Base-by-base conservation (phyloP, 139 green algal genomes). In the Closterium sp. region DNA sequence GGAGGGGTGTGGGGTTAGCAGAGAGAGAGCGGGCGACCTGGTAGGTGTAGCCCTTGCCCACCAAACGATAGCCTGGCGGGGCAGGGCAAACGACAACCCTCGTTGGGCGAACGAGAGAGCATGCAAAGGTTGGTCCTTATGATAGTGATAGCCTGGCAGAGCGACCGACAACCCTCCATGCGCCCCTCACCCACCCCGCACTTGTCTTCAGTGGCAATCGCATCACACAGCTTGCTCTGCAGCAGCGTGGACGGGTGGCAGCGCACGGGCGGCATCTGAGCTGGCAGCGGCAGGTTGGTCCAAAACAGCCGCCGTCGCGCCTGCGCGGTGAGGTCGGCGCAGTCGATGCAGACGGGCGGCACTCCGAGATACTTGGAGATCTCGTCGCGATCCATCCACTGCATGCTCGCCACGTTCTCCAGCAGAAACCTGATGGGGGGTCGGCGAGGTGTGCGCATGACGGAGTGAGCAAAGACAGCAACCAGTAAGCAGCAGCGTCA, bases 321-420 rank as follows among this genome's bases (percentile, higher is more conserved):
- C 17, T 90, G 84, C 3, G 90, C 79, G 4, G 90, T 90, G 28
- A 93, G 30, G 28, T 90, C 84, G 19, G 79, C 79, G 50, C 34
- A 90, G 87, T 93, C 84, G 79, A 93, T 31, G 19, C n/a, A 31
- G 28, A 93, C 1, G 29, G 90, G 90, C 4, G 10, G 84, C 45
- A 93, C 90, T 21, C 90, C 90, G 4, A 93, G 84, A 24, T 90
- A 90, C 31, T 90, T 90, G 29, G 73, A 85, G 85, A 93, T 89
- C 50, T 93, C 84, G 7, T 85, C 29, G 29, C 90, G 90, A 24
- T 90, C 85, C 62, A 38, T 21, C 90, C 90, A 93, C 30, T 22
- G 17, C 90, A 93, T 93, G 31, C 31, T 86, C 84, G 88, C 28
- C 79, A 93, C 90, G 87, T 93, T 93, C 32, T 93, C 90, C 21